These are phyloP conservation scores for Zea luxurians DNA, from an alignment of 176 grass and related monocot genomes.

Conservation along the genomic window DNA sequence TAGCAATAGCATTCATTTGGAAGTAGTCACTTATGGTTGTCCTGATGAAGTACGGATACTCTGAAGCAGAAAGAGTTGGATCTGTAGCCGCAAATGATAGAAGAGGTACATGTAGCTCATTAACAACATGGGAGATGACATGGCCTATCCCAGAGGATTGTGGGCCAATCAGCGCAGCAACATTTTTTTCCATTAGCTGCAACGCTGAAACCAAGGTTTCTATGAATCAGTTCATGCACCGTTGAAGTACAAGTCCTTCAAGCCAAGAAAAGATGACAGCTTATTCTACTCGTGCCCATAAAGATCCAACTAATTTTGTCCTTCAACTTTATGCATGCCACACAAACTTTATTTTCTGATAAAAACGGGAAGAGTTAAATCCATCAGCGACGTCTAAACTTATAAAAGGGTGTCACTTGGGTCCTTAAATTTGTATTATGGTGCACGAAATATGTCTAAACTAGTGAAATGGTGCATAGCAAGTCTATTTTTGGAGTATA, in stretches of 20 bases:
- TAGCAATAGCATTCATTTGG: conserved; percentile 77
- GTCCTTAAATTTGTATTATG: too few relatives aligned
- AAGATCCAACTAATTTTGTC: conserved; percentile 2
- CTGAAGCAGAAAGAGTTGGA: conserved; percentile 65
- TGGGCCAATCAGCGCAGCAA: conserved; percentile 69
- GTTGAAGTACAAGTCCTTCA: neutral
- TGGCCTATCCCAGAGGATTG: conserved; percentile 77
- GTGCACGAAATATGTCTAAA: too few relatives aligned
- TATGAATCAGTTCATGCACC: conserved; percentile 36
- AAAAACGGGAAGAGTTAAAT: neutral
- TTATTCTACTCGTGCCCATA: conserved; percentile 25
- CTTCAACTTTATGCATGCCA: neutral
- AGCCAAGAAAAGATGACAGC: conserved; percentile 11
- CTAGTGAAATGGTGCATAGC: too few relatives aligned
- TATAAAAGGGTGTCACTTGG: too few relatives aligned
- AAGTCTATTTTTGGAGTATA: too few relatives aligned
- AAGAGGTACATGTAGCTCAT: conserved; percentile 73
- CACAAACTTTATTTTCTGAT: neutral
- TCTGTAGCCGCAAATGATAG: conserved; percentile 79
- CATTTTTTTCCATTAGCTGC: conserved; percentile 66
- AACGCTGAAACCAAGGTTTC: conserved; percentile 56
- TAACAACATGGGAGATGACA: conserved; percentile 68
- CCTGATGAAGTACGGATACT: conserved; percentile 81
- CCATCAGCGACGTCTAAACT: too few relatives aligned
- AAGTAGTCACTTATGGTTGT: conserved; percentile 69